Percentiles rank a stretch among this genome's conserved stretches.
Evolutionary conservation across 2,329 filamentous ascomycete species (phyloP).

Genomic region (Domatiomyces globalis): DNA sequence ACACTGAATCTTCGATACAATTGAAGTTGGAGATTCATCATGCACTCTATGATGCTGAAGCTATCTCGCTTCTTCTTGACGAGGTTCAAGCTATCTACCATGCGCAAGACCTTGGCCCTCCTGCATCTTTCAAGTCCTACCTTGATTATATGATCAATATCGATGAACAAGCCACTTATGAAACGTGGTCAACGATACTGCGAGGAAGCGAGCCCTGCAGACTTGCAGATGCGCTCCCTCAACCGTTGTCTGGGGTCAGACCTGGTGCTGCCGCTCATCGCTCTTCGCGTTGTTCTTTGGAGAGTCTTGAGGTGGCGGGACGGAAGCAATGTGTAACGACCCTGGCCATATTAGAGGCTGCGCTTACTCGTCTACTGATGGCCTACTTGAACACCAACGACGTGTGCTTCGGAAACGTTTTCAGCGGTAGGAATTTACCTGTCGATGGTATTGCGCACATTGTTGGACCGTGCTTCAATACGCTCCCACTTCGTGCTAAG

Average conservation of each 20-base stretch:
- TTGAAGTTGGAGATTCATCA: slow-evolving; percentile 51
- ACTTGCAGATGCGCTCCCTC: neutral
- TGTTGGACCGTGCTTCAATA: slow-evolving; percentile 88
- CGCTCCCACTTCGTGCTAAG: slow-evolving; percentile 55
- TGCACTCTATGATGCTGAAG: slow-evolving; percentile 73
- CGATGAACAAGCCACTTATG: slow-evolving; percentile 36
- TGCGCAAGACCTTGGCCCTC: slow-evolving; percentile 32
- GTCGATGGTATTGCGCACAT: slow-evolving; percentile 54
- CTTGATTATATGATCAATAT: slow-evolving; percentile 43
- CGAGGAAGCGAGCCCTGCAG: slow-evolving; percentile 17
- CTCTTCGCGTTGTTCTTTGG: neutral
- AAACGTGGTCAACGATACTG: slow-evolving; percentile 51
- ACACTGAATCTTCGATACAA: neutral
- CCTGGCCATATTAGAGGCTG: slow-evolving; percentile 54
- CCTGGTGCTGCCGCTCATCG: neutral
- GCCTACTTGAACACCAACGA: slow-evolving; percentile 45
- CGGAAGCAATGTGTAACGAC: slow-evolving; percentile 45
- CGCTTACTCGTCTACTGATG: slow-evolving; percentile 55
- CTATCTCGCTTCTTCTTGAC: slow-evolving; percentile 52
- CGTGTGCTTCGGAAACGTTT: slow-evolving; percentile 75
- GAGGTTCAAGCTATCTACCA: slow-evolving; percentile 52
- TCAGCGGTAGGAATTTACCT: slow-evolving; percentile 58
- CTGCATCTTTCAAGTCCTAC: slow-evolving; percentile 49
- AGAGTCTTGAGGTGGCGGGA: slow-evolving; percentile 23
- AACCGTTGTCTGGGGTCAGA: neutral